phyloP scores from a whole-genome alignment of 2,329 filamentous ascomycete genomes.

The Camptophora hylomeconis region DNA sequence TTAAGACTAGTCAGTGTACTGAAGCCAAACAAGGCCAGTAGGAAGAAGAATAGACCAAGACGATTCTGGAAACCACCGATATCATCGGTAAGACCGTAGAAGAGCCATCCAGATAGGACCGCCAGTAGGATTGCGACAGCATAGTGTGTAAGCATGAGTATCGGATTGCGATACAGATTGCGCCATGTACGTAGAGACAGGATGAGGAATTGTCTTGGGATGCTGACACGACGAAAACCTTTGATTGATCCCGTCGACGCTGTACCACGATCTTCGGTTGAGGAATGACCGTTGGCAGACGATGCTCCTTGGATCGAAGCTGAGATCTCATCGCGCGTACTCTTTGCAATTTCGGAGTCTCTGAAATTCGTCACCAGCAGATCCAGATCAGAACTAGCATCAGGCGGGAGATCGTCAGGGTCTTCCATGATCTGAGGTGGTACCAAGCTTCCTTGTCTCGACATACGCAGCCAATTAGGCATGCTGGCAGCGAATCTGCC shows the following conservation, averaged over 20 bases:
- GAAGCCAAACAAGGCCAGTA: conserved; percentile 90
- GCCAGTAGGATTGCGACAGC: conserved; percentile 91
- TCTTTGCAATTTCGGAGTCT: conserved; percentile 61
- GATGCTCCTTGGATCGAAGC: conserved; percentile 52
- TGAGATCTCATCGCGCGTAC: conserved; percentile 66
- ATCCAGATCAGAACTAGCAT: conserved; percentile 66
- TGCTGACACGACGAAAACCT: conserved; percentile 69
- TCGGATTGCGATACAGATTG: conserved; percentile 92
- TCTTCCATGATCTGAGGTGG: conserved; percentile 57
- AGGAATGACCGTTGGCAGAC: conserved; percentile 53
- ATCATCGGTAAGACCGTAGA: conserved; percentile 91
- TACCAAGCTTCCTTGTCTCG: conserved; percentile 39
- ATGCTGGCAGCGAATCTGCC: conserved; percentile 28
- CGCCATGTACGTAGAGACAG: conserved; percentile 87
- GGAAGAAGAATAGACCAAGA: conserved; percentile 93
- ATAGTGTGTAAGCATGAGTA: conserved; percentile 97
- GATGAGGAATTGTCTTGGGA: conserved; percentile 72
- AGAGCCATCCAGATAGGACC: conserved; percentile 86
- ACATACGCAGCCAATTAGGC: conserved; percentile 49
- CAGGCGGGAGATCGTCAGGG: conserved; percentile 45
- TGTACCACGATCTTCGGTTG: conserved; percentile 35
- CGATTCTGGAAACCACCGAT: conserved; percentile 97
- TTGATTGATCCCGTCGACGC: conserved; percentile 44
- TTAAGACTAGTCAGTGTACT: conserved; percentile 87
- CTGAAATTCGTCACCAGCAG: conserved; percentile 63